phyloP scores from a whole-genome alignment of 2,329 filamentous ascomycete species.

The Fusarium dimerum region DNA sequence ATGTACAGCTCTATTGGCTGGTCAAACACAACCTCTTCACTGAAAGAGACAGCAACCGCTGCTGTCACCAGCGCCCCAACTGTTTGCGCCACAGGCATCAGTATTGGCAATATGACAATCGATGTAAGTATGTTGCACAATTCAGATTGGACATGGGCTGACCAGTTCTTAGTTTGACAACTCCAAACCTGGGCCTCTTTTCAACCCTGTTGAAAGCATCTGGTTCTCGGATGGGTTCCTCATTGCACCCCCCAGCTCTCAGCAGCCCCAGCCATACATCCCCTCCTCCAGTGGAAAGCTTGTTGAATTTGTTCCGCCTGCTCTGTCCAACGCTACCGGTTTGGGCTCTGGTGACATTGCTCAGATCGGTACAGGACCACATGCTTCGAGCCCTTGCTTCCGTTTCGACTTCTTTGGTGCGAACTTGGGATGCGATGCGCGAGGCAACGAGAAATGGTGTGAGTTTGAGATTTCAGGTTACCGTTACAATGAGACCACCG shows the following conservation, averaged over 20 bases:
- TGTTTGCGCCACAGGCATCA: constrained; percentile 32
- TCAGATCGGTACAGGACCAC: constrained; percentile 42
- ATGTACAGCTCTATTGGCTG: constrained; percentile 27
- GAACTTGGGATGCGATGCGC: constrained; percentile 41
- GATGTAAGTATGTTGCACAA: constrained; percentile 33
- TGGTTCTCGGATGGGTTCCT: constrained; percentile 47
- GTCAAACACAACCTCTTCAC: constrained; percentile 33
- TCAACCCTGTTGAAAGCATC: constrained; percentile 41
- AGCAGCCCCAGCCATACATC: constrained; percentile 35
- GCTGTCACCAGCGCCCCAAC: constrained; percentile 16
- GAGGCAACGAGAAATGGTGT: constrained; percentile 38
- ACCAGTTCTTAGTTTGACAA: constrained; percentile 38
- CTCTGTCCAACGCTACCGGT: constrained; percentile 29
- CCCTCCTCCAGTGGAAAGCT: constrained; percentile 43
- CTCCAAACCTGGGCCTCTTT: constrained; percentile 37
- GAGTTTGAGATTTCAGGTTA: constrained; percentile 46
- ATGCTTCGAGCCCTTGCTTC: constrained; percentile 39
- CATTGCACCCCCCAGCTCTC: constrained; percentile 37
- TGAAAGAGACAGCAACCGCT: constrained; percentile 5
- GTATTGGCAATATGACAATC: constrained; percentile 40
- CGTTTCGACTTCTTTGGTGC: constrained; percentile 42
- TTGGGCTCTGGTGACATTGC: constrained; percentile 36
- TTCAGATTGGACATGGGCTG: constrained; percentile 4
- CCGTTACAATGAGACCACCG: constrained; percentile 34
- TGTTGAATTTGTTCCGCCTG: constrained; percentile 42